Evolutionary conservation across 176 grass and related monocot species (phyloP), one percentile per base, ranked within the genome.

Genomic region (Raddia guianensis): DNA sequence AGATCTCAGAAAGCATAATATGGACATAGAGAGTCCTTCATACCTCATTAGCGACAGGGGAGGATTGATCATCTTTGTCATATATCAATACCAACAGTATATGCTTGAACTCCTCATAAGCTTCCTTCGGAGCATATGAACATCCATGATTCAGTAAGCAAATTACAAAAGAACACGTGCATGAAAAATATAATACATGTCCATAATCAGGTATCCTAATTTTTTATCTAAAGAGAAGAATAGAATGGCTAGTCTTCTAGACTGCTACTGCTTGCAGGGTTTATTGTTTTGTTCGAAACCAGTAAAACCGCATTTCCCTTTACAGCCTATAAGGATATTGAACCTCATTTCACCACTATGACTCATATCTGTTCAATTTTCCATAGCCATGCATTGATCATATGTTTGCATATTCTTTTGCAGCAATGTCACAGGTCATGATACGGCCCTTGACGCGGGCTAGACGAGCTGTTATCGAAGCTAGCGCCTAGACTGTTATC

Each of bases 71-170:
- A 74, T 95, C 89, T 85, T 99, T 91, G 68, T 91, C 84, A 86
- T 86, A 99, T 82, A 99, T 90, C 63, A 99, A 93, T 14, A 94
- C 91, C 62, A 99, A 86, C 40, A 99, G 86, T 60, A 95, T 88
- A 91, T 99, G 96, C 83, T 99, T 99, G 84, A 99, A 99, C 77
- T 99, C 96, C 86, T 99, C 93, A 80, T 99, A 99, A 88, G 96
- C 96, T 95, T 99, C 96, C 96, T 99, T 90, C 72, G 58, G 49
- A 73, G 35, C 76, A 87, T 58, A 82, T 57, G 44, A 82, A 78
- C 51, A 86, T 77, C 21, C 59, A 86, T 46, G 13, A 73, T 82
- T 81, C n/a, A 77, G 68, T 60, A 82, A 5, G 50, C 50, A 73
- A 58, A 40, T 64, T 77, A 16, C 56, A 57, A 77, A 64, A 9